phyloP scores from a whole-genome alignment of 2,329 filamentous ascomycete species.

The Ophiocordyceps australis region DNA sequence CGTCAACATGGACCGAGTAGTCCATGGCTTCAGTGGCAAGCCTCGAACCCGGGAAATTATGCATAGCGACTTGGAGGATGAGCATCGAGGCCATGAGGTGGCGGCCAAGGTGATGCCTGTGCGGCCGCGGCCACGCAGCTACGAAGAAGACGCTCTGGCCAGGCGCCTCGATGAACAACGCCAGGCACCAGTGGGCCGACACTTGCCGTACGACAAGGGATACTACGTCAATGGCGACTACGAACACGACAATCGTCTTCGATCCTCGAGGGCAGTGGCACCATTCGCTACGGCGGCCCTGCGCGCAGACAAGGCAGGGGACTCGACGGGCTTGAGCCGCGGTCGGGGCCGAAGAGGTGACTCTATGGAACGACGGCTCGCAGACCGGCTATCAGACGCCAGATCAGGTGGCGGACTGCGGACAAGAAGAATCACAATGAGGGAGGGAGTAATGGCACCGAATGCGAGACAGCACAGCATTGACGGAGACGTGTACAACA shows the following conservation, averaged over 20 bases:
- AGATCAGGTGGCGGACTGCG: conserved; percentile 9
- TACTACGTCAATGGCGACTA: conserved; percentile 47
- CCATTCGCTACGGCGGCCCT: background rate
- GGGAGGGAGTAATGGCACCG: conserved; percentile 1
- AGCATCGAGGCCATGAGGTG: conserved; percentile 6
- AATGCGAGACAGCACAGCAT: conserved; percentile 15
- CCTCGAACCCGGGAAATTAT: conserved; percentile 30
- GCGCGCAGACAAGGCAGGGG: conserved; percentile 18
- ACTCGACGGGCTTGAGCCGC: conserved; percentile 18
- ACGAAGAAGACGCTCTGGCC: conserved; percentile 28
- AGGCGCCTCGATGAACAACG: conserved; percentile 26
- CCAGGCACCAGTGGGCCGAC: conserved; percentile 18
- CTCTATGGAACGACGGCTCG: conserved; percentile 30
- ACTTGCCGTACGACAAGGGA: conserved; percentile 10
- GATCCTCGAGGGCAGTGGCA: background rate
- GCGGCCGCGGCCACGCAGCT: conserved; percentile 10
- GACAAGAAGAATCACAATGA: conserved; percentile 1
- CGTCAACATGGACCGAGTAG: too few species aligned
- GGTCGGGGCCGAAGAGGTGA: conserved; percentile 20
- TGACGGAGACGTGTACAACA: conserved; percentile 17
- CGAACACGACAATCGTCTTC: conserved; percentile 6
- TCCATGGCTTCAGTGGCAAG: conserved; percentile 32
- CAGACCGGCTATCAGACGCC: conserved; percentile 28
- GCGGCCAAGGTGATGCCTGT: conserved; percentile 6
- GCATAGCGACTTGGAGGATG: conserved; percentile 9